phyloP scores from a whole-genome alignment of 208 protist species.

The Leishmania aethiopica region DNA sequence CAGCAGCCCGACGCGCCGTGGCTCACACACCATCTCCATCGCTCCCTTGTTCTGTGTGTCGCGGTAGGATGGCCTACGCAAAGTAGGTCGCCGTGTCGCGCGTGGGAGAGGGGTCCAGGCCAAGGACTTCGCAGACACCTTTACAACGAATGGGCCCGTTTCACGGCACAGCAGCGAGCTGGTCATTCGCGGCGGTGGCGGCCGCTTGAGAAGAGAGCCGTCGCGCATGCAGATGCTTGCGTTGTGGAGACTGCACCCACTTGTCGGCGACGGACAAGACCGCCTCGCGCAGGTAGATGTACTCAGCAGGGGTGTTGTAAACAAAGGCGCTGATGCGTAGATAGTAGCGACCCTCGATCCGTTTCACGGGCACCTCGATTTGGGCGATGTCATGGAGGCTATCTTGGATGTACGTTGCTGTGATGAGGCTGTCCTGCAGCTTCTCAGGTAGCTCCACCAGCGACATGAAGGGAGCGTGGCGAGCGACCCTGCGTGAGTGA shows the following conservation, averaged over 20 bases:
- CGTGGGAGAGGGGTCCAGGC: slow-evolving; percentile 49
- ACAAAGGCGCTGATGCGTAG: slow-evolving; percentile 88
- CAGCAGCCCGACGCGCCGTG: not conserved
- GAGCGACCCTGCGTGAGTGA: slow-evolving; percentile 62
- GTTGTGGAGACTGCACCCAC: slow-evolving; percentile 40
- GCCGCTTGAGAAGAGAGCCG: not conserved
- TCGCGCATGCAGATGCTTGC: slow-evolving; percentile 18
- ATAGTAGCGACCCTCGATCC: slow-evolving; percentile 78
- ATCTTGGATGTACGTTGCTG: slow-evolving; percentile 81
- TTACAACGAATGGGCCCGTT: slow-evolving; percentile 60
- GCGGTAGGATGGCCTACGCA: not conserved
- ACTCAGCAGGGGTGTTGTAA: slow-evolving; percentile 88
- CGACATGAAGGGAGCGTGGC: slow-evolving; percentile 82
- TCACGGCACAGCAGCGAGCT: slow-evolving; percentile 35
- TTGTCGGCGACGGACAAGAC: slow-evolving; percentile 61
- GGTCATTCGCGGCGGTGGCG: not conserved
- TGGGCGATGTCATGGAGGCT: slow-evolving; percentile 70
- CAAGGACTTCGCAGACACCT: slow-evolving; percentile 61
- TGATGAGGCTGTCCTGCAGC: slow-evolving; percentile 69
- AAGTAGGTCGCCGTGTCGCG: slow-evolving; percentile 29
- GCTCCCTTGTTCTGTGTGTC: not conserved
- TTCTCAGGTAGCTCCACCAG: slow-evolving; percentile 83
- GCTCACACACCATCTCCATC: not conserved
- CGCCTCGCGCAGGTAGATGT: slow-evolving; percentile 80
- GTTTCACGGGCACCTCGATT: slow-evolving; percentile 91